Conservation (phyloP, 257 asterid species). For the Solanum habrochaites region DNA sequence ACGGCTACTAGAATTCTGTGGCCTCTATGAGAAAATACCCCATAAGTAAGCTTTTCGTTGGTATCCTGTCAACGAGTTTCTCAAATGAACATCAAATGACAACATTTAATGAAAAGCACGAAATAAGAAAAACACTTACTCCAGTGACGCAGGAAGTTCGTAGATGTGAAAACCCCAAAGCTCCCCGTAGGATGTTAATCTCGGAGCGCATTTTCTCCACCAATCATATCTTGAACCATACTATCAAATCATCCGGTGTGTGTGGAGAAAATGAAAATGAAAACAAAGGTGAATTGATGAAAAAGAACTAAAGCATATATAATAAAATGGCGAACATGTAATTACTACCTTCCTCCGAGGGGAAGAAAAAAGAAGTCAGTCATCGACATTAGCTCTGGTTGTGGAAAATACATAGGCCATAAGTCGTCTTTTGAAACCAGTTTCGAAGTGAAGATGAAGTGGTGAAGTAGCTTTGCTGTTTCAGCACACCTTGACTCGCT, state of each 20-base stretch:
- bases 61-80: constrained; percentile 33
- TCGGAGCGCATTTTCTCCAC: constrained; percentile 43
- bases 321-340: background rate
- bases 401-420: constrained; percentile 41
- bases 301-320: no score
- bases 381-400: constrained; percentile 27
- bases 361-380: constrained; percentile 59
- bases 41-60: constrained; percentile 43
- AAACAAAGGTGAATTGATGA: no score
- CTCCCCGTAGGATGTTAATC: constrained; percentile 42
- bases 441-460: constrained; percentile 21
- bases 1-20: background rate
- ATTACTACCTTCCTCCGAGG: constrained; percentile 33
- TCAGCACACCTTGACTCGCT: constrained; percentile 36
- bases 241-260: background rate
- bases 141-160: constrained; percentile 49
- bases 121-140: constrained; percentile 29
- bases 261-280: background rate
- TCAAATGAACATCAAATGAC: background rate
- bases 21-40: constrained; percentile 70
- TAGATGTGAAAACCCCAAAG: constrained; percentile 65
- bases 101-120: background rate
- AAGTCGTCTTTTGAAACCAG: constrained; percentile 40
- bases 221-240: no score
- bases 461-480: constrained; percentile 11